Base-by-base conservation (phyloP, 768 basidiomycete genomes). In the Mycena olivaceomarginata region DNA sequence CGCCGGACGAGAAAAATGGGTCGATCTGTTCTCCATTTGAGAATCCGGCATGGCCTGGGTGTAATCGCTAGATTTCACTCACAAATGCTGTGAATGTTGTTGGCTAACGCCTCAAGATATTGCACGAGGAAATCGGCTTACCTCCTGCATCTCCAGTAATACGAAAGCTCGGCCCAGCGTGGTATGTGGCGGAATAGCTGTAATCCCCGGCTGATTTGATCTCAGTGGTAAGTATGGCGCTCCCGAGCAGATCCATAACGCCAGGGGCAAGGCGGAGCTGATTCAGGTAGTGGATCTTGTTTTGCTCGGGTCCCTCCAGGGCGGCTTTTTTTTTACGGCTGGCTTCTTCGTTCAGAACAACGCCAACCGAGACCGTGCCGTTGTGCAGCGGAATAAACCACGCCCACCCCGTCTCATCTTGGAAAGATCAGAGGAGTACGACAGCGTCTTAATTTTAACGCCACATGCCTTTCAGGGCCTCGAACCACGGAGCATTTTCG, bases 1-100 rank as follows among this genome's bases (percentile, higher is more conserved):
- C 85, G 0, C 88, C 88, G 67, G 90, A 91, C 5, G 92, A 93
- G 84, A 93, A 93, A 83, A 93, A 89, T 0, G 92, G 92, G 78
- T 93, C 92, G 71, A 93, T 92, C 70, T 72, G 13, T 12, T 2
- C 2, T 56, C 10, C 46, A 18, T 53, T 53, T 18, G n/a, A 57
- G 15, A 9, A 25, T 25, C 43, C 43, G 43, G 10, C 43, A 45
- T 45, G 43, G 43, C 43, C 43, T 45, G 43, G 15, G 43, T 45
- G 15, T 45, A 8, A 45, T 45, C 43, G 43, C 43, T 45, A 45
- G 43, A 57, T 31, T 13, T 22, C 16, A 57, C 53, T 40, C 40
- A 60, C 41, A 43, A 57, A 69, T 25, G 69, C 31, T 37, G 45
- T 37, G 15, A 5, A 22, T 20, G 59, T 66, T 22, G 18, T 15